phyloP scores from a whole-genome alignment of 805 yeast genomes.

The Monosporozyma solicola region DNA sequence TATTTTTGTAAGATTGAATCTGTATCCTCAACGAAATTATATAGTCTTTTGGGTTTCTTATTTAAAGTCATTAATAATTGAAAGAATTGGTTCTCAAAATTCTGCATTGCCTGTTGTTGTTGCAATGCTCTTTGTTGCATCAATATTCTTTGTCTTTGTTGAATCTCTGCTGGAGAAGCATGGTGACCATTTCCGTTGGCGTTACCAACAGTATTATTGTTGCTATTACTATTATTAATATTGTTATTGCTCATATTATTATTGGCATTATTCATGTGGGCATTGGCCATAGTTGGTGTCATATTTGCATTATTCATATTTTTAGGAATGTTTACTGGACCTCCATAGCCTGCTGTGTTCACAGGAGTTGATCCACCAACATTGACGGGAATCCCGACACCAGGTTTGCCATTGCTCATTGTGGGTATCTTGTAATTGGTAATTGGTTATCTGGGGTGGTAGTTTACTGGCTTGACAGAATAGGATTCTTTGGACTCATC shows the following conservation, averaged over 20 bases:
- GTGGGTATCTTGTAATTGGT: not conserved
- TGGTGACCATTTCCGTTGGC: not conserved
- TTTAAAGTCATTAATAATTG: conserved; percentile 28
- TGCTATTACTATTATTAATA: not conserved
- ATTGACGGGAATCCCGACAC: conserved; percentile 4
- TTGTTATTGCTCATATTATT: not conserved
- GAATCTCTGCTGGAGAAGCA: not conserved
- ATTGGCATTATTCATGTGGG: not conserved
- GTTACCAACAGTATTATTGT: not conserved
- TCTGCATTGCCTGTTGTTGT: conserved; percentile 35
- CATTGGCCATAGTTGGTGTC: not conserved
- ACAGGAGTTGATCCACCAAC: not conserved
- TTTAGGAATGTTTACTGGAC: not conserved
- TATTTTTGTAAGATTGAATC: conserved; percentile 70
- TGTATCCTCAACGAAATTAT: conserved; percentile 59
- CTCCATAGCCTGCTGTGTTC: not conserved
- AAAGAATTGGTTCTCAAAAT: conserved; percentile 35
- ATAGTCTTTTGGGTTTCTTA: conserved; percentile 37
- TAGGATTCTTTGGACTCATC: too few relatives aligned
- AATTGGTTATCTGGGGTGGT: not conserved
- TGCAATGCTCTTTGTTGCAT: conserved; percentile 23
- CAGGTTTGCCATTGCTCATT: not conserved
- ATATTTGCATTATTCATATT: not conserved
- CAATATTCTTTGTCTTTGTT: conserved; percentile 27
- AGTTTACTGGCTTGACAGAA: too few relatives aligned